A percentile compares a stretch with the other conserved stretches of the same genome.
Evolutionary conservation across 495 filamentous ascomycete species (phyloP).

Genomic region (Hypoxylon fragiforme): DNA sequence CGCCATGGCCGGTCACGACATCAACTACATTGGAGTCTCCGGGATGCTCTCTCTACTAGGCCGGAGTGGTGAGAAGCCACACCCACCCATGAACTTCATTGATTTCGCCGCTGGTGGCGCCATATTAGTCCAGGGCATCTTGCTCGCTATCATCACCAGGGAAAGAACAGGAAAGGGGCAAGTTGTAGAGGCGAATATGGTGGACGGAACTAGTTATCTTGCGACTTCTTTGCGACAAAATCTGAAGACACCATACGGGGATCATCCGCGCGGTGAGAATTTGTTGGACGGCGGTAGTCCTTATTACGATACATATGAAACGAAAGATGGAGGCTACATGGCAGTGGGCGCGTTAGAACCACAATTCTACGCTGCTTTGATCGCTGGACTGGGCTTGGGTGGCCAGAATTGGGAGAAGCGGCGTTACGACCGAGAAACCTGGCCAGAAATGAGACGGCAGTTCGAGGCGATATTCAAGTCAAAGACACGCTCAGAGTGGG

Average conservation of each 20-base stretch:
- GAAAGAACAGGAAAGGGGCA: slow-evolving; percentile 71
- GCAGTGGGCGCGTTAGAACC: slow-evolving; percentile 90
- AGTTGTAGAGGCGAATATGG: slow-evolving; percentile 95
- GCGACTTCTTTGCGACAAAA: slow-evolving; percentile 72
- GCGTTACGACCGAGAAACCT: slow-evolving; percentile 60
- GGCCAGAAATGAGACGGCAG: slow-evolving; percentile 62
- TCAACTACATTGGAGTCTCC: slow-evolving; percentile 92
- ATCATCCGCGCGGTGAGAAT: slow-evolving; percentile 69
- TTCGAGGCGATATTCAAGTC: slow-evolving; percentile 68
- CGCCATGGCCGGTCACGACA: slow-evolving; percentile 94
- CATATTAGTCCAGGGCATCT: slow-evolving; percentile 69
- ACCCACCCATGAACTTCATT: slow-evolving; percentile 76
- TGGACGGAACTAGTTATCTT: slow-evolving; percentile 81
- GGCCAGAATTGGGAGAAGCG: slow-evolving; percentile 55
- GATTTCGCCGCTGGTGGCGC: slow-evolving; percentile 94
- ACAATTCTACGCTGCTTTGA: slow-evolving; percentile 72
- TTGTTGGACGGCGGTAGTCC: slow-evolving; percentile 82
- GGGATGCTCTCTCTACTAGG: slow-evolving; percentile 80
- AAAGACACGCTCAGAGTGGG: slow-evolving; percentile 83
- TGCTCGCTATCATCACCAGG: slow-evolving; percentile 61
- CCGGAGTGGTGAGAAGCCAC: slow-evolving; percentile 65
- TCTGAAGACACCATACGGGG: slow-evolving; percentile 61
- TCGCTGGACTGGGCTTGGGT: slow-evolving; percentile 65
- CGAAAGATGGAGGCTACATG: slow-evolving; percentile 78
- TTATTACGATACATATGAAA: slow-evolving; percentile 87